phyloP scores from a whole-genome alignment of 768 basidiomycete genomes.

The Floccularia luteovirens region DNA sequence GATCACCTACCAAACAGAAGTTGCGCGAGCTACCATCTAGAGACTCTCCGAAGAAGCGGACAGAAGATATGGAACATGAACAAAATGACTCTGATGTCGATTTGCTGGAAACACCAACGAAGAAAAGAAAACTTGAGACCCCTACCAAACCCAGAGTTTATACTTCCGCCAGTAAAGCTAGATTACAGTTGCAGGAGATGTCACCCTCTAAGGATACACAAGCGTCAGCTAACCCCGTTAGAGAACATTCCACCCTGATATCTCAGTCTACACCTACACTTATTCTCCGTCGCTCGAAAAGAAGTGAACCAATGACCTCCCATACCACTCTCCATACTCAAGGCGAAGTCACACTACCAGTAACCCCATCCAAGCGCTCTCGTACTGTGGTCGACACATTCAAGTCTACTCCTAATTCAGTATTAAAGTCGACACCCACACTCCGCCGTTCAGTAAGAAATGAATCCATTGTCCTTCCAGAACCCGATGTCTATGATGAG shows the following conservation, averaged over 20 bases:
- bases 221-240: too few relatives aligned
- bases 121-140: constrained; percentile 25
- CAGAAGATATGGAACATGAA: constrained; percentile 7
- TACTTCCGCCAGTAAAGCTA: background rate
- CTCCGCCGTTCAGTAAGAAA: background rate
- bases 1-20: constrained; percentile 9
- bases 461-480: background rate
- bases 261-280: background rate
- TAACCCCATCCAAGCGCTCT: too few relatives aligned
- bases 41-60: constrained; percentile 31
- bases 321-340: too few relatives aligned
- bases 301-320: background rate
- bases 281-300: background rate
- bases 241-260: background rate
- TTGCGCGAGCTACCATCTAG: constrained; percentile 25
- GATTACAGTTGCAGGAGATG: too few relatives aligned
- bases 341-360: too few relatives aligned
- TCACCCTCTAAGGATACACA: too few relatives aligned
- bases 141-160: constrained; percentile 8
- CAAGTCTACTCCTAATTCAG: too few relatives aligned
- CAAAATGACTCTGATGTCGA: constrained; percentile 18
- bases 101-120: constrained; percentile 30
- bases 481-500: background rate
- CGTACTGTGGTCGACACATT: too few relatives aligned
- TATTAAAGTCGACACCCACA: background rate